A percentile compares a stretch with the other conserved stretches of the same genome.
phyloP scores from a whole-genome alignment of 257 asterid species.

The Jaltomata sinuosa region DNA sequence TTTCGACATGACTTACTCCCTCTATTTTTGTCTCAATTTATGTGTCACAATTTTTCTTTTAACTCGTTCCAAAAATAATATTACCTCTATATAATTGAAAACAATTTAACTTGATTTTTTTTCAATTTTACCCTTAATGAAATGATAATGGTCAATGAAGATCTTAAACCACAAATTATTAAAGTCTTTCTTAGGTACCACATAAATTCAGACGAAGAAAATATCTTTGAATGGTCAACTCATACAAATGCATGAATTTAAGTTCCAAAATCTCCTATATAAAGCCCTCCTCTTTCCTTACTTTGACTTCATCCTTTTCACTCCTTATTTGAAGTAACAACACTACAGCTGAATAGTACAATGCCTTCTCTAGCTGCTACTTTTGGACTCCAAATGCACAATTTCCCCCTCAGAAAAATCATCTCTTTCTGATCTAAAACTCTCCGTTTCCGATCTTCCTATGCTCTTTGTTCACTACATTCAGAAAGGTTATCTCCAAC shows the following conservation, averaged over 20 bases:
- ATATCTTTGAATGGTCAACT: no score
- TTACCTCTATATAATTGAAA: no score
- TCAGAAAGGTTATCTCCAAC: slow-evolving; percentile 49
- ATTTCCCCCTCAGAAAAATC: slow-evolving; percentile 34
- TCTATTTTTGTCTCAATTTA: no score
- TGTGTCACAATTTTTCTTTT: no score
- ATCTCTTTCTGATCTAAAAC: slow-evolving; percentile 26
- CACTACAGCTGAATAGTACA: neutral
- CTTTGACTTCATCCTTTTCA: neutral
- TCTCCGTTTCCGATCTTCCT: slow-evolving; percentile 59
- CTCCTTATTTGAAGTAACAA: neutral
- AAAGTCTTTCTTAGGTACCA: no score
- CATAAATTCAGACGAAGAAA: no score
- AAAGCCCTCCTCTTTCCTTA: slow-evolving; percentile 1
- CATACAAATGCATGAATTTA: slow-evolving; percentile 43
- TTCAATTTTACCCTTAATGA: no score
- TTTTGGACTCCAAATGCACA: slow-evolving; percentile 20
- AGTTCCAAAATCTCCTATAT: slow-evolving; percentile 20
- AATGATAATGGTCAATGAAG: no score
- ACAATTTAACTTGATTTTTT: no score
- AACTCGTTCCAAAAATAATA: no score
- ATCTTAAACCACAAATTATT: no score
- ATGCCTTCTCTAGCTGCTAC: slow-evolving; percentile 20
- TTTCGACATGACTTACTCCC: no score
- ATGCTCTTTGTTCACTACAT: slow-evolving; percentile 69